Evolutionary conservation across 257 asterid species (phyloP).

Genomic region (Cordia subcordata): DNA sequence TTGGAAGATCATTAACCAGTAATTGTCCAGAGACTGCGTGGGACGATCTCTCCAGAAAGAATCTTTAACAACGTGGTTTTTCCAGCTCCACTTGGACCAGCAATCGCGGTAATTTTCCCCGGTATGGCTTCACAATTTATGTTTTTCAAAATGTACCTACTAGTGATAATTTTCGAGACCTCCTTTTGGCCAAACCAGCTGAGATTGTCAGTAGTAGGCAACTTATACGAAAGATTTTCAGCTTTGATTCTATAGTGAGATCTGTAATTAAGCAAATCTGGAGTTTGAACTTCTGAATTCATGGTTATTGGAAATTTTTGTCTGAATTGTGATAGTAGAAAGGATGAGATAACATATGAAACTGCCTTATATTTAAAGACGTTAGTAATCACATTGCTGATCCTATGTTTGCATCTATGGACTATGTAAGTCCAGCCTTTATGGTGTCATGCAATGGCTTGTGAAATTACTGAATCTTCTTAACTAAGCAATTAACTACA

Average conservation of each 20-base stretch:
- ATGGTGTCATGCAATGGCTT: too few species aligned
- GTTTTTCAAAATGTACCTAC: conserved; percentile 31
- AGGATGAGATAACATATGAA: too few species aligned
- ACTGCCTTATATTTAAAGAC: too few species aligned
- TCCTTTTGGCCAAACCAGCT: conserved; percentile 17
- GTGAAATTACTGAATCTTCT: too few species aligned
- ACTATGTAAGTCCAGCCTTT: too few species aligned
- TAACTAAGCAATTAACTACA: too few species aligned
- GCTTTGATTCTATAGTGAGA: conserved; percentile 34
- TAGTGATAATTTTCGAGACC: conserved; percentile 4
- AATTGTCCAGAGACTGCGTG: conserved; percentile 32
- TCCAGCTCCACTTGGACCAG: conserved; percentile 87
- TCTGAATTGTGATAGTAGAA: too few species aligned
- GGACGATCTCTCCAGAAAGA: conserved; percentile 42
- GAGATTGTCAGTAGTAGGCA: conserved; percentile 18
- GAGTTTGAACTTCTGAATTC: too few species aligned
- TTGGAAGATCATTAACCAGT: conserved; percentile 42
- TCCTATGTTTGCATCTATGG: too few species aligned
- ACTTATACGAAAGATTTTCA: conserved; percentile 39
- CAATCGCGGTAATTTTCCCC: conserved; percentile 63
- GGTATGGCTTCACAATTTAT: conserved; percentile 60
- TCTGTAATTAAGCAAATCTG: too few species aligned
- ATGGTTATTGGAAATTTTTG: too few species aligned
- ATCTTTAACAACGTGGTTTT: conserved; percentile 72
- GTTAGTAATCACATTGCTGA: too few species aligned